Evolutionary conservation across 2,329 filamentous ascomycete genomes (phyloP).

Genomic region (Calcarisporium arbuscula): DNA sequence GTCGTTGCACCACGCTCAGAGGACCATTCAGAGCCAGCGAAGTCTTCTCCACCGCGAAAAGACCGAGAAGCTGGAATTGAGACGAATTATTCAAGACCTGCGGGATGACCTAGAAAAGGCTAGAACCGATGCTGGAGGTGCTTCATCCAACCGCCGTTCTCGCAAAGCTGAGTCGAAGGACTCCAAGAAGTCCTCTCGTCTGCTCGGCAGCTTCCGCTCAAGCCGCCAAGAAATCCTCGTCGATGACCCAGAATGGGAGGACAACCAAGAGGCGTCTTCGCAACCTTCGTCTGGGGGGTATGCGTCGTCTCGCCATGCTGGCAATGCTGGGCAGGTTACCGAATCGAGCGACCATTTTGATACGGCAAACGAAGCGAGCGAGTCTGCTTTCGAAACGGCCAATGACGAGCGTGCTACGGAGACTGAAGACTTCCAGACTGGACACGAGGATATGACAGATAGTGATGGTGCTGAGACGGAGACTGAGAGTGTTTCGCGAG

Average conservation of each 20-base stretch:
- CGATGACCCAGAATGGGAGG: conserved; percentile 87
- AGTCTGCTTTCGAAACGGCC: conserved; percentile 58
- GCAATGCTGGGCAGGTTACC: conserved; percentile 16
- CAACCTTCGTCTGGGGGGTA: conserved; percentile 17
- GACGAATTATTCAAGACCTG: conserved; percentile 89
- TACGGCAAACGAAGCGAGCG: conserved; percentile 70
- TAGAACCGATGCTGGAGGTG: conserved; percentile 39
- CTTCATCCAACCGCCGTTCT: conserved; percentile 49
- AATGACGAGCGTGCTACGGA: conserved; percentile 82
- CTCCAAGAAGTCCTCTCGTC: conserved; percentile 76
- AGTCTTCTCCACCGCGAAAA: conserved; percentile 95
- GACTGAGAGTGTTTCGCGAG: conserved; percentile 60
- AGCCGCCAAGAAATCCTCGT: conserved; percentile 72
- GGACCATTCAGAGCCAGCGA: conserved; percentile 93
- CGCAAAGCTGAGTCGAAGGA: conserved; percentile 59
- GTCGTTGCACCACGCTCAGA: conserved; percentile 87
- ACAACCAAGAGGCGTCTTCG: conserved; percentile 45
- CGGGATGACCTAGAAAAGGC: conserved; percentile 81
- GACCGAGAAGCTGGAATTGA: conserved; percentile 94
- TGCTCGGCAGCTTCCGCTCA: conserved; percentile 69
- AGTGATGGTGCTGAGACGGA: conserved; percentile 85
- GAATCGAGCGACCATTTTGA: conserved; percentile 67
- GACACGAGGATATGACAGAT: conserved; percentile 70
- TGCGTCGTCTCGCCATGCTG: conserved; percentile 12
- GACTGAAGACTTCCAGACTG: conserved; percentile 92